A percentile compares a stretch with the other conserved stretches of the same genome.
Evolutionary conservation across 768 basidiomycete species (phyloP).

Genomic region (Macrocybe gigantea): DNA sequence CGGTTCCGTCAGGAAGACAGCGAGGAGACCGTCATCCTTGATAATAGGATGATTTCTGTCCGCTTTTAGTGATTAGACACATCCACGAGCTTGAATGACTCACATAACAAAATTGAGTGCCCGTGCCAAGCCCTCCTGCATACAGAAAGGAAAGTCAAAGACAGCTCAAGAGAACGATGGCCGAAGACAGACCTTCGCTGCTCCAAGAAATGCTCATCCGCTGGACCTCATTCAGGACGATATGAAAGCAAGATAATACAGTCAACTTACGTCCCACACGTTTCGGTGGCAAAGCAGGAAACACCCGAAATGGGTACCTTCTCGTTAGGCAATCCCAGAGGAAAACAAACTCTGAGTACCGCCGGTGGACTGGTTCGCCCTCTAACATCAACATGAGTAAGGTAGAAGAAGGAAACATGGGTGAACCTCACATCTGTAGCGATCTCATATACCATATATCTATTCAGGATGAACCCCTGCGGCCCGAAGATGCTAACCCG

Average conservation of each 20-base stretch:
- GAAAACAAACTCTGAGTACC: slow-evolving; percentile 93
- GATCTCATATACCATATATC: slow-evolving; percentile 83
- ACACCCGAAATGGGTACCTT: slow-evolving; percentile 90
- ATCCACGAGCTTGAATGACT: slow-evolving; percentile 13
- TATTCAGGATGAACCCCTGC: slow-evolving; percentile 87
- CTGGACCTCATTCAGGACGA: slow-evolving; percentile 26
- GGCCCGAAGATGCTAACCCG: slow-evolving; percentile 74
- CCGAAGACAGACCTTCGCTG: slow-evolving; percentile 58
- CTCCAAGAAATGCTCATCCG: slow-evolving; percentile 88
- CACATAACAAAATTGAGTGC: slow-evolving; percentile 78
- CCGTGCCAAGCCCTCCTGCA: slow-evolving; percentile 72
- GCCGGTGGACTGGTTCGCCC: slow-evolving; percentile 64
- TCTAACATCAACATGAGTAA: slow-evolving; percentile 26
- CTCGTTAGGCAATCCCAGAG: slow-evolving; percentile 81
- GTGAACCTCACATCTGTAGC: slow-evolving; percentile 53
- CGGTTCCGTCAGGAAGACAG: slow-evolving; percentile 75
- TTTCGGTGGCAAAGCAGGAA: slow-evolving; percentile 87
- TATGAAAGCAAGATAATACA: slow-evolving; percentile 5
- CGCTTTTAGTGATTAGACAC: not conserved
- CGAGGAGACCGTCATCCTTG: slow-evolving; percentile 79
- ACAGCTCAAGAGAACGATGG: not conserved
- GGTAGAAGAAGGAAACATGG: slow-evolving; percentile 5
- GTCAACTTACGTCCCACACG: slow-evolving; percentile 72
- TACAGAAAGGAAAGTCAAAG: slow-evolving; percentile 1
- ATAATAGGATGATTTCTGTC: slow-evolving; percentile 86